These are phyloP conservation scores for Platanus orientalis DNA, from an alignment of 164 flowering plant genomes.

Conservation along the genomic window DNA sequence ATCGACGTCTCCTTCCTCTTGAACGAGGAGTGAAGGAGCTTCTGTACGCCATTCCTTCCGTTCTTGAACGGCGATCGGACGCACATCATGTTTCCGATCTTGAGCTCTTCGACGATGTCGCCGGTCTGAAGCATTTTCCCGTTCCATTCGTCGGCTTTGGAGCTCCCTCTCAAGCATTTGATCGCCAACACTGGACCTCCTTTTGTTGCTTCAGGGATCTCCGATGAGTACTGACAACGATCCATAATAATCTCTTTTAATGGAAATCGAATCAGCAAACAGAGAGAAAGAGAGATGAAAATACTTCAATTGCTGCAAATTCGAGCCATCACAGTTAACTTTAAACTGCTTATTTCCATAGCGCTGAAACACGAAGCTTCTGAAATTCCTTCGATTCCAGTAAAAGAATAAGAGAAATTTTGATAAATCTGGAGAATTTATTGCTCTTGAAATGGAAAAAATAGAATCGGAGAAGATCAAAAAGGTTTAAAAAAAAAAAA, in stretches of 20 bases:
- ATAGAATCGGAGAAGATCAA: no score
- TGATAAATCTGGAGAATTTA: no score
- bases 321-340: no score
- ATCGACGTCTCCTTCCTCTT: slow-evolving; percentile 71
- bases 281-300: no score
- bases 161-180: slow-evolving; percentile 79
- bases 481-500: no score
- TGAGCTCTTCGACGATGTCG: slow-evolving; percentile 80
- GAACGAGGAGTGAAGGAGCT: slow-evolving; percentile 56
- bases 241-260: slow-evolving; percentile 45
- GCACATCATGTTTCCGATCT: slow-evolving; percentile 37
- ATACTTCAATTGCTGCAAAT: no score
- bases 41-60: slow-evolving; percentile 74
- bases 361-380: no score
- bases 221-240: slow-evolving; percentile 19
- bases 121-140: slow-evolving; percentile 85
- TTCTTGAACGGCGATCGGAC: slow-evolving; percentile 59
- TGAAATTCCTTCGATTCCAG: no score
- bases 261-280: no score
- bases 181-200: slow-evolving; percentile 51
- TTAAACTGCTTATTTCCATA: no score
- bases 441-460: no score
- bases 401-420: no score
- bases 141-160: slow-evolving; percentile 91
- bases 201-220: background rate